These are phyloP conservation scores for Linum usitatissimum DNA, from an alignment of 345 rosid species.

Conservation along the genomic window DNA sequence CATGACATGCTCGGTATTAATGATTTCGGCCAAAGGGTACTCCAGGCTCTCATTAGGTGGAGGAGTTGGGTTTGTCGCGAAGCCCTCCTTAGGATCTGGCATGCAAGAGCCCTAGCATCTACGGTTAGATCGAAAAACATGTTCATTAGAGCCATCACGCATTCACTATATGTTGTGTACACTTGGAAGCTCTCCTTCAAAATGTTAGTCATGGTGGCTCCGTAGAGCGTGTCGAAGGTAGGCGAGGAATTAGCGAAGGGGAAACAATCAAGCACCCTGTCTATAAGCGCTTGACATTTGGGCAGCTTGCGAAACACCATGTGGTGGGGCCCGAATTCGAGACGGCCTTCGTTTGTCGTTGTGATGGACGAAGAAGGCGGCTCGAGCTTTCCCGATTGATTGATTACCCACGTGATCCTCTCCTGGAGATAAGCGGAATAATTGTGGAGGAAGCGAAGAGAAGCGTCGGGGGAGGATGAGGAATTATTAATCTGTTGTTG, in stretches of 20 bases:
- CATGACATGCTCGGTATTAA: conserved; percentile 45
- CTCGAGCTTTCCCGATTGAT: conserved; percentile 80
- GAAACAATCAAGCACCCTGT: conserved; percentile 51
- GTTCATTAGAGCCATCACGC: conserved; percentile 37
- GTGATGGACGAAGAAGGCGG: conserved; percentile 18
- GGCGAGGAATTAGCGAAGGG: conserved; percentile 18
- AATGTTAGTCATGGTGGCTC: conserved; percentile 50
- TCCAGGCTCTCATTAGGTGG: conserved; percentile 37
- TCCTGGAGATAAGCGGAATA: conserved; percentile 66
- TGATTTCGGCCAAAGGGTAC: conserved; percentile 54
- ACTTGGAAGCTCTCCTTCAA: conserved; percentile 87
- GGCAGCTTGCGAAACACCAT: conserved; percentile 52
- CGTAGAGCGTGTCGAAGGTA: conserved; percentile 31
- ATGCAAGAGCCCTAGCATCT: conserved; percentile 53
- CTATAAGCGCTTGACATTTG: conserved; percentile 52
- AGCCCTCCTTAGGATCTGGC: conserved; percentile 53
- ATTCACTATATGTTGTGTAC: conserved; percentile 39
- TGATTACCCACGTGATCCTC: conserved; percentile 70
- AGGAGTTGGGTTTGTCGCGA: conserved; percentile 45
- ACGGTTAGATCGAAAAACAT: conserved; percentile 54
- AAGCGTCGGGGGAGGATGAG: conserved; percentile 10
- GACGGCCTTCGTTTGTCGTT: conserved; percentile 21
- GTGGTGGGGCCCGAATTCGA: conserved; percentile 31
- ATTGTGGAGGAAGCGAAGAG: conserved; percentile 35
- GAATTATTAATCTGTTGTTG: background rate